Conservation (phyloP, 352 stramenopile species). For the Phytopythium vexans region DNA sequence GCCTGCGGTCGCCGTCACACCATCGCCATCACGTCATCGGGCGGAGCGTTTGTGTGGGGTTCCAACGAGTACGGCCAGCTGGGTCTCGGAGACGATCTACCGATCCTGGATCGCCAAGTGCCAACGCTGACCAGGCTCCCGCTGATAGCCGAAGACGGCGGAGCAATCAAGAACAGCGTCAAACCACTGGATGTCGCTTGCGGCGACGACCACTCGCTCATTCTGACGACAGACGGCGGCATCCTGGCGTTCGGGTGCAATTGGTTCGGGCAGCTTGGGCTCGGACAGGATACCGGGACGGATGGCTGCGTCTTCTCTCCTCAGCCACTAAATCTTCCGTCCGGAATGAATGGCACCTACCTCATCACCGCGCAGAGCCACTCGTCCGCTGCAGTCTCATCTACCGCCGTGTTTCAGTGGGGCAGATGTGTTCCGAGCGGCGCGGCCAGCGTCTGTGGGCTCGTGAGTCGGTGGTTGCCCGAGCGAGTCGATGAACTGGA, state of each 20-base stretch:
- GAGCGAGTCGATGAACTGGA: slow-evolving; percentile 13
- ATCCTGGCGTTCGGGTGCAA: slow-evolving; percentile 63
- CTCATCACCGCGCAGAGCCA: slow-evolving; percentile 26
- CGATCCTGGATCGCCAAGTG: neutral
- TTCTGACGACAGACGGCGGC: slow-evolving; percentile 40
- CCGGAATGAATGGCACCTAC: slow-evolving; percentile 10
- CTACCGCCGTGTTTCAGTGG: slow-evolving; percentile 33
- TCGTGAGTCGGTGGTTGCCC: slow-evolving; percentile 21
- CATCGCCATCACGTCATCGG: slow-evolving; percentile 18
- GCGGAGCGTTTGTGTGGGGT: slow-evolving; percentile 53
- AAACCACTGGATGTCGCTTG: slow-evolving; percentile 43
- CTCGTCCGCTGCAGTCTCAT: slow-evolving; percentile 20
- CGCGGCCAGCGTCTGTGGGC: slow-evolving; percentile 26
- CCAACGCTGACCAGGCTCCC: neutral
- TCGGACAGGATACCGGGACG: slow-evolving; percentile 23
- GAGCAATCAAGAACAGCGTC: too few species aligned
- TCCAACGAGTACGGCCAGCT: slow-evolving; percentile 70
- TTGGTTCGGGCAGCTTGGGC: slow-evolving; percentile 66
- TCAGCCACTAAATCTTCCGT: neutral
- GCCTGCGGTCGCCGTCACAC: slow-evolving; percentile 46
- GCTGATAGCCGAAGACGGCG: neutral
- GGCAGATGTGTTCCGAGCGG: slow-evolving; percentile 27
- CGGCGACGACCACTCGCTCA: slow-evolving; percentile 66
- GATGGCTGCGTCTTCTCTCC: slow-evolving; percentile 4
- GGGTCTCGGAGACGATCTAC: slow-evolving; percentile 16